A percentile compares a stretch with the other conserved stretches of the same genome.
phyloP scores from a whole-genome alignment of 1,284 basidiomycete genomes.

The Cryptococcus hybrid region DNA sequence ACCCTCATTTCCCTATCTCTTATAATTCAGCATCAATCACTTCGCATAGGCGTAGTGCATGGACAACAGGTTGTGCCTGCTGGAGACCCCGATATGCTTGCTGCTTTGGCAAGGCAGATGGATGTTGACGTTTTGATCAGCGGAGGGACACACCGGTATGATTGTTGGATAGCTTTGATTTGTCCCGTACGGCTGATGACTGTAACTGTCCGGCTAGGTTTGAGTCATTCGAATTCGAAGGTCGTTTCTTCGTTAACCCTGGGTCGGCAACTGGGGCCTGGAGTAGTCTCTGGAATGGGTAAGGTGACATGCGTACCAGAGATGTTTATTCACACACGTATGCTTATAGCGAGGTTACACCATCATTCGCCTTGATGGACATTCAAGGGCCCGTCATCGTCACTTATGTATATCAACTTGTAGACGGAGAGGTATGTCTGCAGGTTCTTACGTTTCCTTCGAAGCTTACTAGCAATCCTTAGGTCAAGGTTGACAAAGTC shows the following conservation, averaged over 20 bases:
- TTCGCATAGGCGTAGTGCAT: constrained; percentile 89
- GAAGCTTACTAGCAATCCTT: not conserved
- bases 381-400: constrained; percentile 92
- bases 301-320: constrained; percentile 17
- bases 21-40: constrained; percentile 71
- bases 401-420: constrained; percentile 92
- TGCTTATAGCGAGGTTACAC: constrained; percentile 59
- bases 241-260: constrained; percentile 93
- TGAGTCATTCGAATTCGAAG: constrained; percentile 88
- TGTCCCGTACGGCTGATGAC: not conserved
- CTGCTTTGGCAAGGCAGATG: constrained; percentile 86
- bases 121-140: constrained; percentile 94
- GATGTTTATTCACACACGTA: not conserved
- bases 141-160: constrained; percentile 90
- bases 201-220: constrained; percentile 59
- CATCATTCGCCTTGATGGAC: constrained; percentile 90
- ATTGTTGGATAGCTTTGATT: constrained; percentile 11
- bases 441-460: not conserved
- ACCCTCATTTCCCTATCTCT: constrained; percentile 66
- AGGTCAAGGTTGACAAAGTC: constrained; percentile 56
- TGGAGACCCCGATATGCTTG: constrained; percentile 85
- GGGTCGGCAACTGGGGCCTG: constrained; percentile 95
- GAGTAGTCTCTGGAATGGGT: constrained; percentile 73
- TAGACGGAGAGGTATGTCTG: constrained; percentile 77
- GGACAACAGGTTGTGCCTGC: constrained; percentile 93